Base-by-base conservation (phyloP, 306 rosid genomes). In the Hippophae tibetana region DNA sequence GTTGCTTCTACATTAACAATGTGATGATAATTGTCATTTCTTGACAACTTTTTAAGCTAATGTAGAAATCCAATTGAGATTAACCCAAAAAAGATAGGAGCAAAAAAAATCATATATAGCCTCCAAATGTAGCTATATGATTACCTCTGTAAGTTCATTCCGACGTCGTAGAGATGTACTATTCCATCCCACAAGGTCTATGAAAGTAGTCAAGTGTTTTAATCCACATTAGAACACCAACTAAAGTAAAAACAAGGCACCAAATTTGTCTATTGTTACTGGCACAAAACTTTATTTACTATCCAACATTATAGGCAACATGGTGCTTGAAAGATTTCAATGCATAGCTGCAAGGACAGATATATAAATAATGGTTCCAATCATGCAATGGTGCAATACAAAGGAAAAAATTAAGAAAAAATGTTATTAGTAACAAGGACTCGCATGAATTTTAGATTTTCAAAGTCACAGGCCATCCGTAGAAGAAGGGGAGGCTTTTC, bases 171-270 rank as follows among this genome's bases (percentile, higher is more conserved):
- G 69, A 56, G 98, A 90, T 23, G 98, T 83, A 7, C 96, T 87
- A 70, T 96, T 76, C 96, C 98, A 90, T 65, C 98, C 98, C 62
- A 87, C 98, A 53, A 90, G 79, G 27, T 76, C 98, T 90, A 74
- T 65, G 58, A 31, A 60, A 56, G 60, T 64, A 41, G 95, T 87
- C 63, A 85, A 83, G 87, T 74, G 50, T 40, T 76, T 52, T 46
- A 67, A 11, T 56, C 13, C 65, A 57, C 13, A 47, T 8, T 58
- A 59, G 64, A 6, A 55, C 12, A 8, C 40, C n/a, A 56, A 61
- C 9, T 7, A 13, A 48, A 43, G 54, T 10, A 51, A 11, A 47
- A 13, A 60, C 42, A 54, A 12, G 1, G 43, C 13, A 12, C 38
- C 62, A 14, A 56, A 9, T 1, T 13, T 49, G 7, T 26, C 43